phyloP scores from a whole-genome alignment of 1,284 basidiomycete genomes.

The Cryptococcus wingfieldii region DNA sequence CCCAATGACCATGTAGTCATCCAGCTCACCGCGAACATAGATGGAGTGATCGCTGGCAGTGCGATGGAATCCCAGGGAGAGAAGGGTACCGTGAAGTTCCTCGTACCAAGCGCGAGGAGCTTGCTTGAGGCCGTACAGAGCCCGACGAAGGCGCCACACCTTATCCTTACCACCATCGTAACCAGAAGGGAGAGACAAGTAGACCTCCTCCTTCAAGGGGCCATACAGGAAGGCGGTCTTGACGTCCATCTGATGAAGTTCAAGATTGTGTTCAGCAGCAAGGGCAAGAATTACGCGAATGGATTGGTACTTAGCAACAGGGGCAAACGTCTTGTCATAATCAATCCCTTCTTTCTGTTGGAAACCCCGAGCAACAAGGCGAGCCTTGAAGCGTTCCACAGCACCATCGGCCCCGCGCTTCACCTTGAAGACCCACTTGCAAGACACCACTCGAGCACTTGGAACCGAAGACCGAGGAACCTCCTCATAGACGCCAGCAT shows the following conservation, averaged over 20 bases:
- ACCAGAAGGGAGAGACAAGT: conserved; percentile 38
- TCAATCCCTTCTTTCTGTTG: conserved; percentile 43
- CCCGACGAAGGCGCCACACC: conserved; percentile 32
- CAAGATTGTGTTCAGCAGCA: conserved; percentile 16
- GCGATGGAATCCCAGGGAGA: conserved; percentile 31
- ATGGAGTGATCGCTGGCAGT: conserved; percentile 44
- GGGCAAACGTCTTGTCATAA: too few species aligned
- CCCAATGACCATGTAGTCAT: conserved; percentile 10
- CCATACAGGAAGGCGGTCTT: conserved; percentile 55
- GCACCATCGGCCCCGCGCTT: conserved; percentile 18
- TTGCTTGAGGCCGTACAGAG: conserved; percentile 53
- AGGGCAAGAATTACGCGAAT: too few species aligned
- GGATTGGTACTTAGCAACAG: too few species aligned
- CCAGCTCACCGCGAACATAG: conserved; percentile 19
- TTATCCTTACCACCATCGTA: conserved; percentile 4
- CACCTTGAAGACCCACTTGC: conserved; percentile 21
- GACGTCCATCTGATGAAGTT: conserved; percentile 52
- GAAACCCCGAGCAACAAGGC: conserved; percentile 31
- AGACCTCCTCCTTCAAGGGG: conserved; percentile 48
- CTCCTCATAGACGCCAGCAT: conserved; percentile 4
- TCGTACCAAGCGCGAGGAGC: conserved; percentile 37
- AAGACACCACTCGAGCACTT: not conserved
- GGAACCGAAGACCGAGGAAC: conserved; percentile 4
- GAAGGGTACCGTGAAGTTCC: conserved; percentile 43
- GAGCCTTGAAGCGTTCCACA: conserved; percentile 41